Percentiles rank a stretch among this genome's conserved stretches.
phyloP scores from a whole-genome alignment of 2,329 filamentous ascomycete genomes.

The Seiridium cupressi region DNA sequence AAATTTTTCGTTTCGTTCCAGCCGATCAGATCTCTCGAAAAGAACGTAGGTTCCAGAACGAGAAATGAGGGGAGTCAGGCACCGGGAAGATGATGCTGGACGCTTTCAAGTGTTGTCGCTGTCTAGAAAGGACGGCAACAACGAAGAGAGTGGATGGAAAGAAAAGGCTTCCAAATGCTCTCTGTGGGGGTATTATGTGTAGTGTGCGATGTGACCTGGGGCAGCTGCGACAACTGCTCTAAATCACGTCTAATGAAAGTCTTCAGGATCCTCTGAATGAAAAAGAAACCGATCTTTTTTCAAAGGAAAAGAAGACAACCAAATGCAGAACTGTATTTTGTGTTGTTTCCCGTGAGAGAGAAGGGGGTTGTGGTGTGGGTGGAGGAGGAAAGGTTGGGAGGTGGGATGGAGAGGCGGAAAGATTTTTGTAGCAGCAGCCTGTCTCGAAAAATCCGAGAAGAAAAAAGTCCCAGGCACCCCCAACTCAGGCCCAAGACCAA shows the following conservation, averaged over 20 bases:
- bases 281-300: constrained; percentile 38
- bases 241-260: constrained; percentile 20
- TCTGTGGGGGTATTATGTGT: constrained; percentile 6
- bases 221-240: constrained; percentile 8
- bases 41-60: constrained; percentile 24
- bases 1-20: constrained; percentile 10
- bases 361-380: constrained; percentile 20
- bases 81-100: constrained; percentile 14
- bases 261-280: constrained; percentile 38
- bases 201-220: constrained; percentile 1
- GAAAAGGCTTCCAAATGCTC: constrained; percentile 4
- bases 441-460: not conserved
- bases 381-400: constrained; percentile 23
- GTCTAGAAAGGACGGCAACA: constrained; percentile 1
- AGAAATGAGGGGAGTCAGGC: constrained; percentile 21
- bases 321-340: constrained; percentile 30
- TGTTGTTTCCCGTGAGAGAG: constrained; percentile 26
- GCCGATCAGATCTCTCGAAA: constrained; percentile 27
- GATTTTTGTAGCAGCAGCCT: constrained; percentile 12
- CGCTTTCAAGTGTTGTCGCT: not conserved
- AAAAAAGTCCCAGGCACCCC: not conserved
- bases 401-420: constrained; percentile 20
- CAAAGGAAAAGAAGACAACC: constrained; percentile 40
- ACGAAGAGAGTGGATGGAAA: constrained; percentile 8
- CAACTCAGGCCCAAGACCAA: not conserved